Evolutionary conservation across 2,329 filamentous ascomycete species (phyloP).

Genomic region (Ascochyta koolunga): DNA sequence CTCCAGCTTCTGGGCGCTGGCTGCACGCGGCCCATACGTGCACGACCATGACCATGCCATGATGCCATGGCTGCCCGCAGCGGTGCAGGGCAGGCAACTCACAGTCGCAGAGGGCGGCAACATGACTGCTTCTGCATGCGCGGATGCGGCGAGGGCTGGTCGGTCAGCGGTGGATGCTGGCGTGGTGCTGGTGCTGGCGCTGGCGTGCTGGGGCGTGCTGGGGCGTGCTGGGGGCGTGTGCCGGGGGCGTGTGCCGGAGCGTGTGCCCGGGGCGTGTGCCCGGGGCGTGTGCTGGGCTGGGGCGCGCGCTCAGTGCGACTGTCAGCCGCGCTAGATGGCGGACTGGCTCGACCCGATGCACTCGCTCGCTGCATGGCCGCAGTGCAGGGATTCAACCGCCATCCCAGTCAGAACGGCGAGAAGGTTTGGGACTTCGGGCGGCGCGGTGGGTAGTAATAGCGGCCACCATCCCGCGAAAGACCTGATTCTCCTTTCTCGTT

Average conservation of each 20-base stretch:
- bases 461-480: constrained; percentile 37
- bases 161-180: neutral
- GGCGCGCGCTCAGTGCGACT: neutral
- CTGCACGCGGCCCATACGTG: too few species aligned
- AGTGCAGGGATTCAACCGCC: constrained; percentile 24
- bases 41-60: too few species aligned
- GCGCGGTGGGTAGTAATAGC: constrained; percentile 38
- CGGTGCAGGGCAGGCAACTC: too few species aligned
- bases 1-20: neutral
- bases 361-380: constrained; percentile 30
- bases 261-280: too few species aligned
- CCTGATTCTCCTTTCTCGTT: constrained; percentile 44
- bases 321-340: constrained; percentile 19
- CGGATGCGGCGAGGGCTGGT: constrained; percentile 4
- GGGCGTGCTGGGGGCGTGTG: neutral
- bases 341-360: constrained; percentile 29
- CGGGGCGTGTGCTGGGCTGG: too few species aligned
- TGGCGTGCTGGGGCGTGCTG: neutral
- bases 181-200: neutral
- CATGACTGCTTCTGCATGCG: constrained; percentile 11
- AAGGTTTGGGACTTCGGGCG: constrained; percentile 35
- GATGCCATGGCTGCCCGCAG: too few species aligned
- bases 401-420: constrained; percentile 35
- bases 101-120: too few species aligned
- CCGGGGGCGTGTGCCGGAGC: neutral